Conservation (phyloP, 805 yeast species). For the Sugiyamaella americana region DNA sequence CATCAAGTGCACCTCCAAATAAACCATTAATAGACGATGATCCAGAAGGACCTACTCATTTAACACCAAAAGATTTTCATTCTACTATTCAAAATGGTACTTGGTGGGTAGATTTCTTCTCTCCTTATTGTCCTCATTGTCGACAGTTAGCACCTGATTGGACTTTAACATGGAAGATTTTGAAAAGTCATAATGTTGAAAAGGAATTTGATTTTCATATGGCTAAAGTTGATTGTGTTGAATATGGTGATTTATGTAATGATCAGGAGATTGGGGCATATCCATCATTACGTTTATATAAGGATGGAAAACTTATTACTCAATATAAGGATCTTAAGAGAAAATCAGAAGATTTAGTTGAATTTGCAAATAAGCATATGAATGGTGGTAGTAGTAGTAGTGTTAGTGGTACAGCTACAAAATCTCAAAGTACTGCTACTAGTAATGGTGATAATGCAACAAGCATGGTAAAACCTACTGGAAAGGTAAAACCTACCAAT, state of each 20-base stretch:
- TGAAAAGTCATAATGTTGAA: constrained; percentile 48
- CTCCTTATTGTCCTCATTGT: constrained; percentile 89
- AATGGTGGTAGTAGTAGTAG: constrained; percentile 4
- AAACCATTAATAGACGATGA: not conserved
- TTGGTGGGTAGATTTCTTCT: constrained; percentile 79
- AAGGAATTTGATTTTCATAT: constrained; percentile 47
- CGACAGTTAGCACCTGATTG: constrained; percentile 72
- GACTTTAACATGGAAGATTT: constrained; percentile 60
- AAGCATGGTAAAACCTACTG: not conserved
- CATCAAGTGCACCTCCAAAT: not conserved
- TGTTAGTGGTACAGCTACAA: not conserved
- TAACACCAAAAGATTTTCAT: constrained; percentile 49
- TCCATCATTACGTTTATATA: constrained; percentile 66
- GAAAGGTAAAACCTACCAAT: not conserved
- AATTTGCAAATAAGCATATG: constrained; percentile 8
- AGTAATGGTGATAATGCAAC: constrained; percentile 12
- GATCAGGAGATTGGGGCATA: constrained; percentile 57
- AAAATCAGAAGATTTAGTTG: constrained; percentile 9
- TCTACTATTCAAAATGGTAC: constrained; percentile 43
- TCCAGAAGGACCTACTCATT: constrained; percentile 39
- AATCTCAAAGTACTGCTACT: constrained; percentile 1
- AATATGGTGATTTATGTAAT: constrained; percentile 77
- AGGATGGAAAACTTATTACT: constrained; percentile 29
- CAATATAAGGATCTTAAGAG: constrained; percentile 14
- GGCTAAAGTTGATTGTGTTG: constrained; percentile 77